Base-by-base conservation (phyloP, 2,329 filamentous ascomycete species). In the Phaeomoniella chlamydospora region DNA sequence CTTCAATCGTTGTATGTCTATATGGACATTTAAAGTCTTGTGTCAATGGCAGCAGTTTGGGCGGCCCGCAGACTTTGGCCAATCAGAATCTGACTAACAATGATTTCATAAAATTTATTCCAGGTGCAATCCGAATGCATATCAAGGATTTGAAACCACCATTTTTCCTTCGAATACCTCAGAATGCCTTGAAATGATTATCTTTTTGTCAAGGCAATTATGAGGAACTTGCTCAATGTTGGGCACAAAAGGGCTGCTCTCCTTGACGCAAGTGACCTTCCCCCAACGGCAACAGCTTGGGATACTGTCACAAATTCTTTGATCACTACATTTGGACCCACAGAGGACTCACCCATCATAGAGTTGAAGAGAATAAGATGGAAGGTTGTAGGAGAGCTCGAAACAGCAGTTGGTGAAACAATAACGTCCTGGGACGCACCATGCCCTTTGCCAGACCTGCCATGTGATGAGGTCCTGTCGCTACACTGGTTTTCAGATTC, bases 361-460 rank as follows among this genome's bases (percentile, higher is more conserved):
- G 79, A 88, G 56, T 68, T 96, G 40, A 72, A 68, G 47, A 64
- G 73, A 42, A 59, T 46, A 41, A 38, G 36, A 10, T 13, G 15
- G 15, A 36, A 16, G 3, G 11, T 12, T 17, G 51, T 56, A 45
- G 45, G 51, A 38, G 46, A 46, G 39, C 49, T 49, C 36, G 51
- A 53, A 33, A 56, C 56, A 29, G 59, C 61, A 33, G 56, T 63
- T 29, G 56, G 64, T 19, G 45, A 55, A 15, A 57, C 55, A 34
- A 75, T 96, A 48, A 80, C 86, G 39, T 82, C 80, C 29, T 98
- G 90, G 90, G 83, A 94, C 62, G 82, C 84, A 13, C 80, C 78
- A 37, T 85, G 77, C 50, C 82, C 85, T 36, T 73, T 75, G 40
- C 83, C 85, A 40, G 77, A 86, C 49, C 62, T 93, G 44, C 56